These are phyloP conservation scores for Mollisia scopiformis DNA, from an alignment of 2,329 filamentous ascomycete species.

Conservation along the genomic window DNA sequence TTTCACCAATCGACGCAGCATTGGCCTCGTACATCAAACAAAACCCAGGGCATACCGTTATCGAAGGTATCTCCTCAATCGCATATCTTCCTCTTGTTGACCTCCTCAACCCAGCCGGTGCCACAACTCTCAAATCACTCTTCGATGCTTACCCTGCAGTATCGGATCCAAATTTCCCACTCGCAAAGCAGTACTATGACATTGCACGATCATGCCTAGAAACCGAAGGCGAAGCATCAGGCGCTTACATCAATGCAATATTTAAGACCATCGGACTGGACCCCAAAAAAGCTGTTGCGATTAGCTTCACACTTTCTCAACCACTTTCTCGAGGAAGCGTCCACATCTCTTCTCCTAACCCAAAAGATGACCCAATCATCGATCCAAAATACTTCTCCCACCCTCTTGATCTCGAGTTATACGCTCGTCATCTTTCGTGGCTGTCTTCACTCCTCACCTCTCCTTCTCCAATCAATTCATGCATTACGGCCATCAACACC, in stretches of 20 bases:
- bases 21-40: neutral
- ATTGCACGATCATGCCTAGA: neutral
- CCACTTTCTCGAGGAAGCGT: conserved; percentile 45
- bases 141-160: neutral
- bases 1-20: neutral
- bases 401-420: conserved; percentile 40
- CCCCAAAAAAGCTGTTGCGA: neutral
- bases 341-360: conserved; percentile 43
- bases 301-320: conserved; percentile 62
- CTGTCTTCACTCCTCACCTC: conserved; percentile 20
- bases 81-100: neutral
- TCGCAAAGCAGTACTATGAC: neutral
- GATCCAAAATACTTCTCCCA: conserved; percentile 47
- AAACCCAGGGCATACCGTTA: neutral
- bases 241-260: neutral
- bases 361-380: conserved; percentile 39
- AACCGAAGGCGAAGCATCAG: neutral
- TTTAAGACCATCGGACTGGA: neutral
- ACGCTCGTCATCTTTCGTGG: conserved; percentile 2
- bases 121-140: neutral
- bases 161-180: neutral
- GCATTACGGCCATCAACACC: neutral
- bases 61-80: neutral
- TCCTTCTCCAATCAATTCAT: neutral
- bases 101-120: neutral